phyloP scores from a whole-genome alignment of 805 yeast species.

The Blastobotrys americana region DNA sequence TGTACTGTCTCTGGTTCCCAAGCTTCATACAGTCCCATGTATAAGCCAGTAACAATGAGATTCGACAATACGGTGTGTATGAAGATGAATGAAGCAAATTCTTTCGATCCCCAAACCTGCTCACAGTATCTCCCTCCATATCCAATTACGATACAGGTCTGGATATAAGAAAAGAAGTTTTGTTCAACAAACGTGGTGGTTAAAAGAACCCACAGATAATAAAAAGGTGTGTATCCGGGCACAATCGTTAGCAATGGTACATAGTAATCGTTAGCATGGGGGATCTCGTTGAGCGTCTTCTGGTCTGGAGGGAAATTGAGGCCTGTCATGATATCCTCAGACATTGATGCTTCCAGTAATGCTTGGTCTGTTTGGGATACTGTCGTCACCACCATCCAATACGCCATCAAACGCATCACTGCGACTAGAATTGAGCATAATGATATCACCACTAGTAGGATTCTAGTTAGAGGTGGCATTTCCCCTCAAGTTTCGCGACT shows the following conservation, averaged over 20 bases:
- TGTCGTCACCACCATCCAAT: constrained; percentile 13
- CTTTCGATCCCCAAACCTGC: constrained; percentile 54
- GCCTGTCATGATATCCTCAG: constrained; percentile 8
- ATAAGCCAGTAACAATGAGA: constrained; percentile 29
- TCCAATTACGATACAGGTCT: constrained; percentile 35
- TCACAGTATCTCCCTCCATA: constrained; percentile 61
- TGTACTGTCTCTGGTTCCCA: constrained; percentile 19
- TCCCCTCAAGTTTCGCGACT: too few relatives aligned
- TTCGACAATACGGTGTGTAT: constrained; percentile 36
- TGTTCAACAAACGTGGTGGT: constrained; percentile 44
- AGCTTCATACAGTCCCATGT: constrained; percentile 18
- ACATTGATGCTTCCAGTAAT: constrained; percentile 16
- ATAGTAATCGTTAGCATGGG: constrained; percentile 41
- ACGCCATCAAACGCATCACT: constrained; percentile 8
- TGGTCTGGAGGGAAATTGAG: constrained; percentile 13
- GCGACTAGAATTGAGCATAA: neutral
- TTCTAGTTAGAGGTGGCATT: constrained; percentile 32
- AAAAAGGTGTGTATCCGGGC: constrained; percentile 34
- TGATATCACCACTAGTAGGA: constrained; percentile 16
- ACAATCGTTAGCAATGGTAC: constrained; percentile 47
- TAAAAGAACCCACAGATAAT: constrained; percentile 45
- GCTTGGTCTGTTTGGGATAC: constrained; percentile 10
- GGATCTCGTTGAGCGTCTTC: constrained; percentile 17
- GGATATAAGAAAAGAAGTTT: constrained; percentile 33
- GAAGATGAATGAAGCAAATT: constrained; percentile 42